Evolutionary conservation across 331 rosid species (phyloP), one percentile per base, ranked within the genome.

Genomic region (Acacia concinna): DNA sequence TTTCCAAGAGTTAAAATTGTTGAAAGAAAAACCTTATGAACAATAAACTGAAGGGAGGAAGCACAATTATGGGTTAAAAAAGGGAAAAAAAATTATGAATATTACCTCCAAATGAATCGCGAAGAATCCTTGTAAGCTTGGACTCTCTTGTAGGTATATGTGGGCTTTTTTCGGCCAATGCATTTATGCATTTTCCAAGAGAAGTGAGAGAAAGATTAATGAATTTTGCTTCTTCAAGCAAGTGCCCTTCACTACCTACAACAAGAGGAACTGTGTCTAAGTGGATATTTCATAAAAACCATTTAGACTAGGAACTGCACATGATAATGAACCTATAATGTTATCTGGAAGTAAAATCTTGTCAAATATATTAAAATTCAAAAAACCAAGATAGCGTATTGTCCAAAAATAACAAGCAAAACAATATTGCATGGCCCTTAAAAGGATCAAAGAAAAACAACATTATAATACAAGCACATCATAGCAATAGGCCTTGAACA

Each of bases 121-220:
- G 91, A 77, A 90, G 92, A 79, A 90, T 79, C 85, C 95, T 90
- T 76, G 95, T 90, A 75, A 90, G 92, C 88, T 90, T 90, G 68
- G 95, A 88, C 79, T 88, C 95, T 84, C 95, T 88, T 52, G 86
- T 84, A 44, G 95, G 95, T 75, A 90, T 87, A 76, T 90, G 92
- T 47, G 92, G 79, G 68, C 87, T 87, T 71, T 84, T 88, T 87
- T 90, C 95, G 0, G 95, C 95, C 88, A 90, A 85, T 41, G 95
- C 95, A 83, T 90, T 90, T 81, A 90, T 90, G 82, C 95, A 90
- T 85, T 90, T 90, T 17, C 95, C 95, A 30, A 90, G 95, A 38
- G 95, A 90, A 76, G 91, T 90, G 49, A 90, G 92, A 44, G 95
- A 90, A 47, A 88, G 92, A 78, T 90, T 90, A 32, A 88, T 90